Conservation (phyloP, 305 asterid species). For the Galium porrigens region DNA sequence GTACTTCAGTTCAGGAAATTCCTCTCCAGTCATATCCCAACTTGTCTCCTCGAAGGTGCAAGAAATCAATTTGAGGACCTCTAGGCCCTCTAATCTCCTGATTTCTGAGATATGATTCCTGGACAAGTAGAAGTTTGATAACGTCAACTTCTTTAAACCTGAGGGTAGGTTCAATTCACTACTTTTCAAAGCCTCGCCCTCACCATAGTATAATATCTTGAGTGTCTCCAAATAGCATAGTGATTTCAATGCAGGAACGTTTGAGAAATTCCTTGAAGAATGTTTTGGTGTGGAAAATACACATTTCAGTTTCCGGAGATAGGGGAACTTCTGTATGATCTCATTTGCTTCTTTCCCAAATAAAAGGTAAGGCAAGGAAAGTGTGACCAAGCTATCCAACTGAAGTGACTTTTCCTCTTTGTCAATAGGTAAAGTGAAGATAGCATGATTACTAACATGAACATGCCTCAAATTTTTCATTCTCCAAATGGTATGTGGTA, state of each 20-base stretch:
- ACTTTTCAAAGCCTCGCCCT: no score
- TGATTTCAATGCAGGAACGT: neutral
- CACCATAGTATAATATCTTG: slow-evolving; percentile 4
- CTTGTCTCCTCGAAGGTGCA: slow-evolving; percentile 10
- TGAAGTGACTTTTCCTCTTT: neutral
- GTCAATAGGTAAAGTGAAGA: neutral
- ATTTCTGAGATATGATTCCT: slow-evolving; percentile 2
- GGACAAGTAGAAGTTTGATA: slow-evolving; percentile 4
- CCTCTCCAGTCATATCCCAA: slow-evolving; percentile 11
- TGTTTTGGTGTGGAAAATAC: neutral
- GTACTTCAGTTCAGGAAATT: slow-evolving; percentile 7
- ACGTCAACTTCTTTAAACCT: slow-evolving; percentile 9
- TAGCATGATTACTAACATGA: slow-evolving; percentile 4
- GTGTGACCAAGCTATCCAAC: slow-evolving; percentile 11
- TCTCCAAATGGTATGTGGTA: slow-evolving; percentile 11
- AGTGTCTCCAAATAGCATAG: slow-evolving; percentile 3
- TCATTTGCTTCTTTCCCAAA: slow-evolving; percentile 5
- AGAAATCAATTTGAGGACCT: slow-evolving; percentile 10
- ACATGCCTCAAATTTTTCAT: slow-evolving; percentile 10
- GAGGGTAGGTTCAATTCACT: slow-evolving; percentile 6
- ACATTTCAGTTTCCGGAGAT: slow-evolving; percentile 11
- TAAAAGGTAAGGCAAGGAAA: slow-evolving; percentile 13
- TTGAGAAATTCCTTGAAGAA: neutral
- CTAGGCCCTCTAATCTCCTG: slow-evolving; percentile 7
- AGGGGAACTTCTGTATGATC: slow-evolving; percentile 7